These are phyloP conservation scores for Cladosporium sp. DNA, from an alignment of 2,329 filamentous ascomycete genomes.

Conservation along the genomic window DNA sequence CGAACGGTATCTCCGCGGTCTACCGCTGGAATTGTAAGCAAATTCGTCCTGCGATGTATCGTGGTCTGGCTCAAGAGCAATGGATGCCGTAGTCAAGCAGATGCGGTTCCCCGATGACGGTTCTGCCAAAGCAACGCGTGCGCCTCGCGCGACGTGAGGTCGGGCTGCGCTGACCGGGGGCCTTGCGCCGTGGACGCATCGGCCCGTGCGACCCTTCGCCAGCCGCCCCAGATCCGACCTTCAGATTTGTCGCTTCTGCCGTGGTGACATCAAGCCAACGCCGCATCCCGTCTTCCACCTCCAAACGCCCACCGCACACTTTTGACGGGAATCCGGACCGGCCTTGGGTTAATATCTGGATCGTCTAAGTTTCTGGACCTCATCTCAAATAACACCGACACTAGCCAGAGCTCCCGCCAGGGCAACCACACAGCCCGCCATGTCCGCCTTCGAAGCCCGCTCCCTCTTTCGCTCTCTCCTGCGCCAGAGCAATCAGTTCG, in stretches of 20 bases:
- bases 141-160: neutral
- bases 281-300: neutral
- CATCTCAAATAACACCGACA: neutral
- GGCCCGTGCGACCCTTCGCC: neutral
- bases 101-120: neutral
- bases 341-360: too few relatives aligned
- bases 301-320: too few relatives aligned
- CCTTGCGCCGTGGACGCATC: neutral
- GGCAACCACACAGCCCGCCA: neutral
- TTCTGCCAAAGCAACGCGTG: neutral
- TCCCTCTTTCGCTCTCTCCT: constrained; percentile 74
- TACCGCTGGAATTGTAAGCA: too few relatives aligned
- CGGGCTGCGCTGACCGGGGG: neutral
- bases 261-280: neutral
- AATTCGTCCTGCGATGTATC: too few relatives aligned
- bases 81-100: neutral
- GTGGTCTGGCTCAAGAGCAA: neutral
- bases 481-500: constrained; percentile 78
- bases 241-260: neutral
- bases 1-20: too few relatives aligned
- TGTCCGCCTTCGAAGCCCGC: constrained; percentile 22
- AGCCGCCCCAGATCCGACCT: neutral
- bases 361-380: too few relatives aligned
- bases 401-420: neutral
- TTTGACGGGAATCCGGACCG: too few relatives aligned